These are phyloP conservation scores for Calocera cornea DNA, from an alignment of 768 basidiomycete genomes.

Conservation along the genomic window DNA sequence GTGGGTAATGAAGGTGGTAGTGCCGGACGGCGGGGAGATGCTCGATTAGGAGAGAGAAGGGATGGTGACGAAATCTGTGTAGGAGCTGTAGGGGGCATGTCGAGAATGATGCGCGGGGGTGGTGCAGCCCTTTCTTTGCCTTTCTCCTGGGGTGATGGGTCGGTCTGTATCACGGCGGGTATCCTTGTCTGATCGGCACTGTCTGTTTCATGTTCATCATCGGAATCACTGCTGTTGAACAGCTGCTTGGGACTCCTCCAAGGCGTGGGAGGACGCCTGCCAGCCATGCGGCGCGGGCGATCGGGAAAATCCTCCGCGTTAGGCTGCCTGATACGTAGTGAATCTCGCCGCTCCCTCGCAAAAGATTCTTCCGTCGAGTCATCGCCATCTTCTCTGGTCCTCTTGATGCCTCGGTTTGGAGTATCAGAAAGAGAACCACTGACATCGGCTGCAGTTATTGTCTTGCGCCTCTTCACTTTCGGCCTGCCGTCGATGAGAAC, in stretches of 20 bases:
- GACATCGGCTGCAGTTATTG: not conserved
- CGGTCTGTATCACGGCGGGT: not conserved
- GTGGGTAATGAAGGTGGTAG: not conserved
- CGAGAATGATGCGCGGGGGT: not conserved
- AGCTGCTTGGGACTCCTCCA: not conserved
- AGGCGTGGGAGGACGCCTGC: not conserved
- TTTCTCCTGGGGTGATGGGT: not conserved
- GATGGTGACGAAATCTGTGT: not conserved
- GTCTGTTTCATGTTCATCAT: not conserved
- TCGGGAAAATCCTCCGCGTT: not conserved
- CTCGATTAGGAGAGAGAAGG: not conserved
- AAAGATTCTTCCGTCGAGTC: not conserved
- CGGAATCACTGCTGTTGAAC: not conserved
- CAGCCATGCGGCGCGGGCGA: not conserved
- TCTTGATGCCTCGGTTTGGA: not conserved
- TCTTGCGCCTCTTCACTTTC: not conserved
- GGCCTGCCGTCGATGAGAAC: not conserved
- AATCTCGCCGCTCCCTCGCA: not conserved
- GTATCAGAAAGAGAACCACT: not conserved
- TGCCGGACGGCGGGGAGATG: not conserved
- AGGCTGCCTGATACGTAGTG: not conserved
- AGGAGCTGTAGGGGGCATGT: not conserved
- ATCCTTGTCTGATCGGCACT: not conserved
- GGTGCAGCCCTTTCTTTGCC: not conserved
- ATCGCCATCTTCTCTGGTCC: not conserved